Base-by-base conservation (phyloP, 2,329 filamentous ascomycete genomes). In the Colletotrichum lupini region DNA sequence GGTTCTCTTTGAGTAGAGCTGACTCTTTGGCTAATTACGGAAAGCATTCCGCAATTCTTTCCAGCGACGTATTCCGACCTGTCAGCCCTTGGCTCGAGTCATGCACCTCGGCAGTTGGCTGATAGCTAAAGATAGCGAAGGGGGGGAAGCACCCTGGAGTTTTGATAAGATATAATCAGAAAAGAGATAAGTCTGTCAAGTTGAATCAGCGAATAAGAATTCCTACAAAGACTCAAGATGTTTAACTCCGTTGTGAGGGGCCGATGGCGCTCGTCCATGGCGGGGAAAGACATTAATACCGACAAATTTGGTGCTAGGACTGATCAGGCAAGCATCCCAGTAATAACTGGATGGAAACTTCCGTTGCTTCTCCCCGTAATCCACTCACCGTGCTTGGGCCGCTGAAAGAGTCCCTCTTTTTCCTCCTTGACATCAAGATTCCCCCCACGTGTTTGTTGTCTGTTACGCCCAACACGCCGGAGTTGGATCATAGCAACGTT, bases 391-490 rank as follows among this genome's bases (percentile, higher is more conserved):
- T 68, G 46, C 56, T 30, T 55, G 28, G 53, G 19, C 64, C 56
- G 35, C 37, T 46, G 22, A 42, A n/a, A 32, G 37, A 53, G 68
- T 61, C 58, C 69, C 65, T 72, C 66, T 69, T 69, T 72, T 63
- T 22, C 52, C 30, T 30, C 59, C 59, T 60, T 56, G 55, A 59
- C 59, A 35, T 63, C 69, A 26, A 56, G 59, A 69, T 24, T 24
- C 55, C 55, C 55, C 59, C 55, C 42, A 53, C 52, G 66, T 55
- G 35, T n/a, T 14, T 64, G 46, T 53, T 42, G 24, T 11, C 32
- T 8, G 22, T 69, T 64, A 72, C 69, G 69, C 66, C 66, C 42
- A 69, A 59, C 53, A n/a, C 69, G 69, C 66, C 66, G n/a, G 32
- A 57, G 2, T 56, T 22, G 28, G n/a, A 22, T 32, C 16, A 16